Evolutionary conservation across 257 asterid species (phyloP).

Genomic region (Nicotiana noctiflora): DNA sequence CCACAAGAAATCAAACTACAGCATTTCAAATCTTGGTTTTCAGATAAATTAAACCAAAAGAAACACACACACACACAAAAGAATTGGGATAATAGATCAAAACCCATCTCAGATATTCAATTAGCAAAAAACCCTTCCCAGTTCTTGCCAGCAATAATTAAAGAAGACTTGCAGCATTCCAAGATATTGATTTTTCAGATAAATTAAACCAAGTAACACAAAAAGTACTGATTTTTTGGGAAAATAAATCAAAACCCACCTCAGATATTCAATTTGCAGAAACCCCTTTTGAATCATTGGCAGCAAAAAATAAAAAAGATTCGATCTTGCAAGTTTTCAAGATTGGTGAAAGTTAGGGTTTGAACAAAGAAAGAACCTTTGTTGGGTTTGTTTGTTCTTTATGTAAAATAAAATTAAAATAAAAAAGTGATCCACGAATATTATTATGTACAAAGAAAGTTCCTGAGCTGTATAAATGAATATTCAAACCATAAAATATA

Average conservation of each 20-base stretch:
- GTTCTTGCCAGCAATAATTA: not conserved
- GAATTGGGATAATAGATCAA: not conserved
- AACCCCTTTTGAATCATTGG: not conserved
- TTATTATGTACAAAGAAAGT: not conserved
- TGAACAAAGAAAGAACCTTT: not conserved
- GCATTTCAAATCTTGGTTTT: not conserved
- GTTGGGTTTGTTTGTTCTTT: not conserved
- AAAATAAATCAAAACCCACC: slow-evolving; percentile 1
- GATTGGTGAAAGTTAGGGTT: slow-evolving; percentile 3
- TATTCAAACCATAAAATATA: not conserved
- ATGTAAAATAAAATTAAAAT: not conserved
- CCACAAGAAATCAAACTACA: not conserved
- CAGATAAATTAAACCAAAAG: not conserved
- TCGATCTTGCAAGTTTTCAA: not conserved
- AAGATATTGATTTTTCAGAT: not conserved
- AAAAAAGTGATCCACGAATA: not conserved
- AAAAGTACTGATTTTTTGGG: not conserved
- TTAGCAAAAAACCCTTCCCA: not conserved
- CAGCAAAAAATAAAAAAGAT: not conserved
- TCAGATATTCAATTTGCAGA: slow-evolving; percentile 1
- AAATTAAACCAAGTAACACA: not conserved
- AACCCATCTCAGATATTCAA: slow-evolving; percentile 7
- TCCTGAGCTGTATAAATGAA: not conserved
- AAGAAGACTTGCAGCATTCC: not conserved
- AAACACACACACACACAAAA: not conserved